A percentile compares a stretch with the other conserved stretches of the same genome.
Evolutionary conservation across 305 asterid genomes (phyloP).

Genomic region (Vinca major): DNA sequence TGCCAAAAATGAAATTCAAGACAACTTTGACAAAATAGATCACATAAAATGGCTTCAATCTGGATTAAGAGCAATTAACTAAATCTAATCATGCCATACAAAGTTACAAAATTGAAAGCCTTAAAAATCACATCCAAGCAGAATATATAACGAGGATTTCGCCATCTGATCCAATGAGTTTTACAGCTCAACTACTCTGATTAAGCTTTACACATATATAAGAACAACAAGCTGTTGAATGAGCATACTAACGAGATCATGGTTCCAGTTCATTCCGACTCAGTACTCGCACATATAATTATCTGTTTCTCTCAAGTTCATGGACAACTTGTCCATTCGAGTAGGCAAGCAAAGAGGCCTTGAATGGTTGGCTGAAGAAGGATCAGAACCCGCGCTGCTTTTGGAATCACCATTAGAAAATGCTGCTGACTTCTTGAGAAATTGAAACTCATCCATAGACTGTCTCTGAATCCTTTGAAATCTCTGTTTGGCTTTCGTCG

Average conservation of each 20-base stretch:
- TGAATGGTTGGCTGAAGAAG: constrained; percentile 6
- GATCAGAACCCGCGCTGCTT: constrained; percentile 39
- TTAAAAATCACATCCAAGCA: too few relatives aligned
- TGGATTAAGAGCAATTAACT: too few relatives aligned
- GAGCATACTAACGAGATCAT: neutral
- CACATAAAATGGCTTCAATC: too few relatives aligned
- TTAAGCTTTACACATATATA: constrained; percentile 6
- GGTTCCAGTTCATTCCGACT: neutral
- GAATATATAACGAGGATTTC: neutral
- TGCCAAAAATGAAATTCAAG: too few relatives aligned
- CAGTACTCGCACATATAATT: constrained; percentile 24
- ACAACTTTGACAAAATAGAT: too few relatives aligned
- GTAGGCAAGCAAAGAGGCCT: constrained; percentile 35
- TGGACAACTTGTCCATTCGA: constrained; percentile 40
- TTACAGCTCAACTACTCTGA: constrained; percentile 4
- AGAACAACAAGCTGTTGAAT: constrained; percentile 62
- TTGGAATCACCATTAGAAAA: constrained; percentile 35
- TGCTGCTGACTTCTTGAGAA: constrained; percentile 40
- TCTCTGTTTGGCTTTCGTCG: constrained; percentile 87
- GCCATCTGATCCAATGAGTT: neutral
- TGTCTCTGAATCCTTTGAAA: constrained; percentile 41
- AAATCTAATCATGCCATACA: too few relatives aligned
- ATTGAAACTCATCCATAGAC: constrained; percentile 84
- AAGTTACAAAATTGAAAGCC: too few relatives aligned
- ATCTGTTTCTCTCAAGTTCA: constrained; percentile 28